Evolutionary conservation across 257 asterid genomes (phyloP), one percentile per base, ranked within the genome.

Genomic region (Handroanthus guayacan): DNA sequence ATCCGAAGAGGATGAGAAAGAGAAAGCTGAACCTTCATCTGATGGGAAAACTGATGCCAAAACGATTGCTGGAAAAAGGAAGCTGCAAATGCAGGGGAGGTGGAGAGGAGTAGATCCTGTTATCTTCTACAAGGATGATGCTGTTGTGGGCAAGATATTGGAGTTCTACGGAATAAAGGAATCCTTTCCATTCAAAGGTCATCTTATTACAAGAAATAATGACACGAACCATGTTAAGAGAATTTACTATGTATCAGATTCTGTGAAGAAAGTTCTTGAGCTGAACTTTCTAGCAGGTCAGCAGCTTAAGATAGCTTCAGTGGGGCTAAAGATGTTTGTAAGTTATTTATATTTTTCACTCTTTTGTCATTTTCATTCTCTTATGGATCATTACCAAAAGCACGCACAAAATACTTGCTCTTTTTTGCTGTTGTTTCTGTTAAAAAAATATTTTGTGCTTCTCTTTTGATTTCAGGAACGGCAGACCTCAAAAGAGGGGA

Each of bases 51-150:
- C 69, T 74, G 89, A 67, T 50, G 79, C 84, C 18, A 82, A 83
- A 71, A 66, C 34, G 52, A 92, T 50, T 39, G 80, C 81, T 25
- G 92, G 84, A 55, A 90, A 90, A 76, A 90, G 97, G 80, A 95
- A 90, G 87, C 86, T 93, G 74, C 97, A 91, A 74, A 87, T 86
- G 76, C 97, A 91, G 79, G 98, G 98, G 80, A 89, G 82, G 80
- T 91, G 98, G 99, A 83, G 87, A 80, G 98, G 98, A 72, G 94
- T 95, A 17, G 99, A 95, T 82, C 99, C 96, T 62, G 97, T 95
- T 80, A 67, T 95, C 60, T 95, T 95, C 82, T 93, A 90, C 82
- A 87, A 76, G 72, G 97, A 93, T 47, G 97, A 86, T 36, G 60
- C 82, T 45, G 84, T 83, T 70, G 88, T 91, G 60, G 78, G 70